phyloP scores from a whole-genome alignment of 805 yeast species.

The Torulaspora microellipsoides region DNA sequence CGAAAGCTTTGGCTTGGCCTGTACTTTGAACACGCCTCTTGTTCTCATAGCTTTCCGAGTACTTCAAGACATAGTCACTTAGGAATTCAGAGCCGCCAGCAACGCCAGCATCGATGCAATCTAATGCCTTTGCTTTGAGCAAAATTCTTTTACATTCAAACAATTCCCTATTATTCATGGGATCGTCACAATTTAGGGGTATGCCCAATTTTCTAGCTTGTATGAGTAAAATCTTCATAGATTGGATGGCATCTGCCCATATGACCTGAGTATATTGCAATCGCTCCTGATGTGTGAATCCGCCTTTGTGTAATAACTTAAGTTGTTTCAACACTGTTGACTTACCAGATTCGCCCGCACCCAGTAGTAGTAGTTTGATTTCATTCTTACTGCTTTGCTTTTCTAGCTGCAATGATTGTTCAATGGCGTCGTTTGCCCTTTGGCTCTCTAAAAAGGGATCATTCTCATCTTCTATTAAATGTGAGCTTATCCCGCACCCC shows the following conservation, averaged over 20 bases:
- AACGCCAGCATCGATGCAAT: constrained; percentile 55
- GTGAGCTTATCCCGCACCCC: constrained; percentile 68
- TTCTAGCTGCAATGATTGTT: constrained; percentile 51
- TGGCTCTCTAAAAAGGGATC: constrained; percentile 54
- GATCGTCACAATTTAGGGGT: constrained; percentile 59
- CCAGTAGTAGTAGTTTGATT: constrained; percentile 70
- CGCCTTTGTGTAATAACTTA: constrained; percentile 78
- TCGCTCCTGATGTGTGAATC: constrained; percentile 77
- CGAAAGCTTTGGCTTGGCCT: constrained; percentile 42
- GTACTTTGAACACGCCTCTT: constrained; percentile 52
- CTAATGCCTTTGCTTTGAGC: constrained; percentile 53
- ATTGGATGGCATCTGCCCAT: constrained; percentile 86
- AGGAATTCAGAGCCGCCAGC: constrained; percentile 65
- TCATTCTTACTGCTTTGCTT: constrained; percentile 53
- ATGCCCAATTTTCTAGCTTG: constrained; percentile 68
- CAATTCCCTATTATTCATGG: constrained; percentile 39
- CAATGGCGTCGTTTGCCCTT: constrained; percentile 58
- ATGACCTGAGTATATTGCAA: constrained; percentile 77
- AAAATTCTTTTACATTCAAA: constrained; percentile 46
- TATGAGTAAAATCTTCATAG: constrained; percentile 73
- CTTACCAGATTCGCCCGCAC: constrained; percentile 94
- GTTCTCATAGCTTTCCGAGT: constrained; percentile 50
- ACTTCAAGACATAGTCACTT: constrained; percentile 59
- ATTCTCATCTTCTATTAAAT: constrained; percentile 35
- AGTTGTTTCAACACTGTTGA: constrained; percentile 89